These are phyloP conservation scores for Chaetoscypha palmicola DNA, from an alignment of 2,329 filamentous ascomycete species.

Conservation along the genomic window DNA sequence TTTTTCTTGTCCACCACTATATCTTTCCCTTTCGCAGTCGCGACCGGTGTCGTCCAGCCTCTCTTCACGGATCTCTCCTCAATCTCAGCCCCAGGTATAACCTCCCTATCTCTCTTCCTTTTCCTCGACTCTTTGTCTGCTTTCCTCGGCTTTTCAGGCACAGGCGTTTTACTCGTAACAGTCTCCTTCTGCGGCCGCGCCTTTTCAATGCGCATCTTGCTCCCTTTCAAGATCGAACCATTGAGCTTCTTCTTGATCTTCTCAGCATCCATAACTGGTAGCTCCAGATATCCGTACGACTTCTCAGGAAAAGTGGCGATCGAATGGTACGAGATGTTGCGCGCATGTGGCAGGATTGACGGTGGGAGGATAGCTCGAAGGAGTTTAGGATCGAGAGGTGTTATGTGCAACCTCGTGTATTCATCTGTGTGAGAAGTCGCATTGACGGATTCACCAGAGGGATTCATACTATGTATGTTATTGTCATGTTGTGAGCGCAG, in stretches of 20 bases:
- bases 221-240: constrained; percentile 75
- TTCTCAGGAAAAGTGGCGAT: constrained; percentile 85
- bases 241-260: constrained; percentile 88
- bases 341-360: constrained; percentile 56
- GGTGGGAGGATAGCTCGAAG: constrained; percentile 65
- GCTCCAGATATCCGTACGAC: constrained; percentile 81
- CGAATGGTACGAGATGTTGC: constrained; percentile 80
- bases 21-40: constrained; percentile 37
- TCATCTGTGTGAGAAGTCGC: constrained; percentile 15
- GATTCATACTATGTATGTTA: not conserved
- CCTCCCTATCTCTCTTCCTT: constrained; percentile 41
- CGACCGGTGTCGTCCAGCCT: constrained; percentile 43
- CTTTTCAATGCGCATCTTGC: constrained; percentile 77
- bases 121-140: constrained; percentile 41
- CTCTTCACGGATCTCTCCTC: constrained; percentile 39
- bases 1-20: constrained; percentile 51
- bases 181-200: constrained; percentile 57
- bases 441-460: not conserved
- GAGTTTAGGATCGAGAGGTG: constrained; percentile 72
- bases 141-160: constrained; percentile 34
- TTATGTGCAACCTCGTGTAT: constrained; percentile 69
- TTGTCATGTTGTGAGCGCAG: not conserved
- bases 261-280: constrained; percentile 76
- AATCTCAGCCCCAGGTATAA: constrained; percentile 63
- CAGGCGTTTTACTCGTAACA: constrained; percentile 32